These are phyloP conservation scores for Malbranchea cinnamomea DNA, from an alignment of 2,329 filamentous ascomycete species.

Conservation along the genomic window DNA sequence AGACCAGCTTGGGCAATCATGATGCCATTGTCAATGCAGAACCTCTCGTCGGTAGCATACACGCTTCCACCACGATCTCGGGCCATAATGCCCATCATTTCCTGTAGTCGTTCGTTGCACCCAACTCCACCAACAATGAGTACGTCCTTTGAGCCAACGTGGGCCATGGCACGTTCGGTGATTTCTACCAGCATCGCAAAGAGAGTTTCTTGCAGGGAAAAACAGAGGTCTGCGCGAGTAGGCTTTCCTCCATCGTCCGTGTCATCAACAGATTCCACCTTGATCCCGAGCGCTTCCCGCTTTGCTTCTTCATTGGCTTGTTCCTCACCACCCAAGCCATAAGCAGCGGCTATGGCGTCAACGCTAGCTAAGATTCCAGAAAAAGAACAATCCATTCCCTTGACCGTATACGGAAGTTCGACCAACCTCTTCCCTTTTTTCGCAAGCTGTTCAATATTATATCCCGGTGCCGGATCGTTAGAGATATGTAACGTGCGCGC, in stretches of 20 bases:
- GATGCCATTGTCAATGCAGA: constrained; percentile 98
- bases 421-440: constrained; percentile 56
- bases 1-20: constrained; percentile 98
- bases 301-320: constrained; percentile 37
- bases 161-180: constrained; percentile 95
- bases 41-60: constrained; percentile 89
- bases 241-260: constrained; percentile 23
- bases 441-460: constrained; percentile 94
- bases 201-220: constrained; percentile 87
- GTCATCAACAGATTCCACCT: constrained; percentile 5
- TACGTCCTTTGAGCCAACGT: constrained; percentile 85
- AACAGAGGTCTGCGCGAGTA: constrained; percentile 76
- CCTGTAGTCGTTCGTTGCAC: constrained; percentile 83
- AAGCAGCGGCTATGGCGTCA: constrained; percentile 56
- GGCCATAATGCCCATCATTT: constrained; percentile 98
- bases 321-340: constrained; percentile 21
- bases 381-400: constrained; percentile 98
- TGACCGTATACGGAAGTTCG: constrained; percentile 88
- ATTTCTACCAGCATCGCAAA: constrained; percentile 98
- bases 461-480: constrained; percentile 92
- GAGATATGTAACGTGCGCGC: constrained; percentile 79
- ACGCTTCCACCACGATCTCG: constrained; percentile 74
- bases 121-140: constrained; percentile 92
- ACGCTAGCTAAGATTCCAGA: constrained; percentile 76
- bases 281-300: constrained; percentile 1